Conservation (phyloP, 2,329 filamentous ascomycete species). For the Hansfordia pulvinata region DNA sequence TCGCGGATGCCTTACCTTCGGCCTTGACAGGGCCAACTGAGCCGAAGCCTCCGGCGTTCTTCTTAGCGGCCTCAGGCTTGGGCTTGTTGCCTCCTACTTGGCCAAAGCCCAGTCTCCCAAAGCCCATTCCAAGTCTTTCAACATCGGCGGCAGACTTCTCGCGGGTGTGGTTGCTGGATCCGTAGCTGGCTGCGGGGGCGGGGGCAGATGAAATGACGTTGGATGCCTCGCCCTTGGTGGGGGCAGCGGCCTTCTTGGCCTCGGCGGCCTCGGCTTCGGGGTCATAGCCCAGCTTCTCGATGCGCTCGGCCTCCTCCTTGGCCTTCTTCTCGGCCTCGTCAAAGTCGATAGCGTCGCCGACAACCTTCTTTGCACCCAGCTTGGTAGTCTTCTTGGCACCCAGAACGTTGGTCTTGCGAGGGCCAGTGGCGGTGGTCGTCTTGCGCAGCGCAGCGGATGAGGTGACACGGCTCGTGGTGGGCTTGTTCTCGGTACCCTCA, state of each 20-base stretch:
- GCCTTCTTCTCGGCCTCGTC: conserved; percentile 95
- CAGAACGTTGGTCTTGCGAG: conserved; percentile 75
- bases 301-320: conserved; percentile 91
- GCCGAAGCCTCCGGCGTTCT: conserved; percentile 76
- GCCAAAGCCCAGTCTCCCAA: conserved; percentile 75
- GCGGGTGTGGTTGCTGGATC: conserved; percentile 42
- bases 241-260: conserved; percentile 23
- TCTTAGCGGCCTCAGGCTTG: conserved; percentile 43
- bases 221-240: conserved; percentile 31
- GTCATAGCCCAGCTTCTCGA: conserved; percentile 91
- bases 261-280: conserved; percentile 64
- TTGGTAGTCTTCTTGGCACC: conserved; percentile 75
- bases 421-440: conserved; percentile 45
- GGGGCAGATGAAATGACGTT: conserved; percentile 63
- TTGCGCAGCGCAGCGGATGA: conserved; percentile 77
- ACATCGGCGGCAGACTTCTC: conserved; percentile 64
- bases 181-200: conserved; percentile 54
- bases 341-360: conserved; percentile 74
- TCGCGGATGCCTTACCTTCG: conserved; percentile 40
- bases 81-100: conserved; percentile 58
- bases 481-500: conserved; percentile 39
- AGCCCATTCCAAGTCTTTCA: conserved; percentile 81
- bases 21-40: conserved; percentile 66
- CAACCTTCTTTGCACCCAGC: conserved; percentile 86
- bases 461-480: conserved; percentile 57